Base-by-base conservation (phyloP, 1,139 yeast species). In the Suhomyces atakaporum region DNA sequence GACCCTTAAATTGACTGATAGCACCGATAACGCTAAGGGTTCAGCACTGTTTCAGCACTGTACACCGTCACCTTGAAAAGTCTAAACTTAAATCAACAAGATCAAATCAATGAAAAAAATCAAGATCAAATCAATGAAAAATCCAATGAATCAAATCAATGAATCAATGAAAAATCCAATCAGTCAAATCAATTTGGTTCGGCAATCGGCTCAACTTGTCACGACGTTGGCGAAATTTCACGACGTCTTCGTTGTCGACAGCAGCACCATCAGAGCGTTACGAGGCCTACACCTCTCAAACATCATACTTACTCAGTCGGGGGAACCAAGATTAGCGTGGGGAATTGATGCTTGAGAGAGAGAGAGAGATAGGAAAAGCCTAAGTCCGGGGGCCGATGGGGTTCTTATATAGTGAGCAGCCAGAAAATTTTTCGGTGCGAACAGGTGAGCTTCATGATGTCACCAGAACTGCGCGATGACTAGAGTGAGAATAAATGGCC, bases 251-350 rank as follows among this genome's bases (percentile, higher is more conserved):
- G n/a, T n/a, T n/a, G n/a, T n/a, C n/a, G n/a, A n/a, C 21, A 19
- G 21, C 21, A 19, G 21, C 21, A n/a, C n/a, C n/a, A n/a, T n/a
- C n/a, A n/a, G n/a, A n/a, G n/a, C 16, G 15, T 11, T 9, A 12
- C 25, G 35, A 36, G 35, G 35, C 16, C 32, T 25, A 30, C 38
- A 33, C 34, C 41, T 37, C 41, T 36, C 39, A 36, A 39, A 20
- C 33, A 37, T 31, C 39, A 33, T 38, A 44, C 48, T 44, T 39
- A 44, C 45, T 33, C 40, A 41, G 37, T 40, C 37, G 35, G 38
- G 36, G 38, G 31, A 29, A 29, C 42, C 29, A 37, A 29, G 40
- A 38, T 38, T 38, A 38, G 41, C 39, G 39, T 38, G 41, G 42
- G 36, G 36, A 36, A 38, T 30, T 36, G 36, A 35, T 34, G 40